Evolutionary conservation across 192 early-diverging fungal species (phyloP).

Genomic region (Oehlia diaphana): DNA sequence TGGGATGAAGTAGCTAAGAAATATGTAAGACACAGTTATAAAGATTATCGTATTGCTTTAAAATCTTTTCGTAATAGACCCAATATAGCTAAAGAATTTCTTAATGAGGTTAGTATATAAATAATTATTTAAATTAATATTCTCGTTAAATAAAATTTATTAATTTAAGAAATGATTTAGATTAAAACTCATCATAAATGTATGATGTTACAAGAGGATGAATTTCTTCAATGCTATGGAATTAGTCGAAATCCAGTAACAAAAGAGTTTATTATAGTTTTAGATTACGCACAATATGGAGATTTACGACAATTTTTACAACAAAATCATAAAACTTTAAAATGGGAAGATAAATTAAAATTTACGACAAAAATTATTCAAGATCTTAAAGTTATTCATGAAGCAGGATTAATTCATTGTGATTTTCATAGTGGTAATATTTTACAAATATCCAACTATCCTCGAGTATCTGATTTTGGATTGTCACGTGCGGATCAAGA

Average conservation of each 20-base stretch:
- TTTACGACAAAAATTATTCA: neutral
- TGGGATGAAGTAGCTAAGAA: slow-evolving; percentile 1
- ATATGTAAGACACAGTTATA: neutral
- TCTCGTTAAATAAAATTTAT: neutral
- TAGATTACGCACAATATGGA: neutral
- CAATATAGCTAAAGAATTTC: neutral
- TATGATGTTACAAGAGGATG: slow-evolving; percentile 4
- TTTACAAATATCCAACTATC: neutral
- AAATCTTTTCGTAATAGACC: slow-evolving; percentile 5
- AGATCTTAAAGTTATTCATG: slow-evolving; percentile 10
- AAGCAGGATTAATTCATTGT: neutral
- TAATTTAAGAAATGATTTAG: neutral
- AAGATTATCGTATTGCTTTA: neutral
- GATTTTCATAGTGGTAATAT: slow-evolving; percentile 12
- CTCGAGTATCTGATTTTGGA: slow-evolving; percentile 36
- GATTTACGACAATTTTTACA: neutral
- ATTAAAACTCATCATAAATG: slow-evolving; percentile 16
- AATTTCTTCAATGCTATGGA: slow-evolving; percentile 18
- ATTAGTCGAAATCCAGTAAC: slow-evolving; percentile 1
- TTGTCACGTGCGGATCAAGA: slow-evolving; percentile 30
- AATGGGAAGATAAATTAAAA: slow-evolving; percentile 1
- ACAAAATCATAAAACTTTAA: slow-evolving; percentile 9
- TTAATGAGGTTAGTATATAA: slow-evolving; percentile 11
- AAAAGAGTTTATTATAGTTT: neutral
- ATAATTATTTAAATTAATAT: neutral